These are phyloP conservation scores for Sporothrix dimorphospora DNA, from an alignment of 2,329 filamentous ascomycete genomes.

Conservation along the genomic window DNA sequence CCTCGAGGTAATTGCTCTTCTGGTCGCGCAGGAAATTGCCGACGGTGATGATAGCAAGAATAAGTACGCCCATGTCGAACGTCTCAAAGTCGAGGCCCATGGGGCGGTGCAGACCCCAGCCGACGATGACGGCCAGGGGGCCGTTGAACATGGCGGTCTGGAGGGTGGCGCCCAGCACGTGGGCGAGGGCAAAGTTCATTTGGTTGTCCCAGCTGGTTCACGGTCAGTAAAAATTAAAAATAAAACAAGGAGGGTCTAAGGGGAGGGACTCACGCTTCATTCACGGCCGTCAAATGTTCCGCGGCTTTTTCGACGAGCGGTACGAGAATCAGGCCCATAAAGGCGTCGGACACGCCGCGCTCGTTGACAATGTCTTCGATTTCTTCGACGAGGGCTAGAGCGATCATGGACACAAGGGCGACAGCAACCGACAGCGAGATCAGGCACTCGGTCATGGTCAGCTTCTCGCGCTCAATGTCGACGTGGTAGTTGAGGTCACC, in stretches of 20 bases:
- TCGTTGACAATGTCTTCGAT: conserved; percentile 63
- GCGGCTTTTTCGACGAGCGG: conserved; percentile 84
- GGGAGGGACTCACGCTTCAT: conserved; percentile 61
- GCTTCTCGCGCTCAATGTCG: conserved; percentile 62
- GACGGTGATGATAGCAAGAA: conserved; percentile 83
- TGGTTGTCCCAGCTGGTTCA: conserved; percentile 67
- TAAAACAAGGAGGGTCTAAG: neutral
- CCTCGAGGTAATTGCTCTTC: conserved; percentile 90
- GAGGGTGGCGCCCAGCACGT: conserved; percentile 83
- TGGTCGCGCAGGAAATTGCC: conserved; percentile 86
- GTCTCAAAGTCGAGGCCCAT: conserved; percentile 86
- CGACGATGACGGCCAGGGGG: conserved; percentile 79
- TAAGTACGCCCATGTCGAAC: conserved; percentile 80
- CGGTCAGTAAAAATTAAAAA: neutral
- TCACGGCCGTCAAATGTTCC: conserved; percentile 80
- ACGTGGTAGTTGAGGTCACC: conserved; percentile 49
- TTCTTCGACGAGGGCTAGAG: conserved; percentile 72
- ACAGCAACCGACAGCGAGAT: conserved; percentile 67
- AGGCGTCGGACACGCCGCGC: conserved; percentile 54
- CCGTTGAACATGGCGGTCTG: conserved; percentile 90
- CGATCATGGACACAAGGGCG: conserved; percentile 71
- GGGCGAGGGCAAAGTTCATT: conserved; percentile 83
- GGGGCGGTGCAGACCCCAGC: conserved; percentile 71
- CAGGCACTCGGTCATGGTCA: conserved; percentile 74
- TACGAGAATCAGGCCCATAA: conserved; percentile 73